These are phyloP conservation scores for Bidens hawaiensis DNA, from an alignment of 140 eudicot species.

Conservation along the genomic window DNA sequence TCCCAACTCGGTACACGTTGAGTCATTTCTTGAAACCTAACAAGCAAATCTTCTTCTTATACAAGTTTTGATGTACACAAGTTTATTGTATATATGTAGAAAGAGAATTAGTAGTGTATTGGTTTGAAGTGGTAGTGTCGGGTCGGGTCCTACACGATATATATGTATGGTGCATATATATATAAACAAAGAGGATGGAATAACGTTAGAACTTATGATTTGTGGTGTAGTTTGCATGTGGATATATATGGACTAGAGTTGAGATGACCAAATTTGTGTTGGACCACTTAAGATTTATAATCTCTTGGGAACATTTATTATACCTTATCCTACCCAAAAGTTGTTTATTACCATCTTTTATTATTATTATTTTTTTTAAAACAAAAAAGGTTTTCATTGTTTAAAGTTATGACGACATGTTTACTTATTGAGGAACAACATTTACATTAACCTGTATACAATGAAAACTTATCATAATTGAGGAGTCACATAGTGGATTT, in stretches of 20 bases:
- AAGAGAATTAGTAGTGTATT: not conserved
- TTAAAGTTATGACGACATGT: too few relatives aligned
- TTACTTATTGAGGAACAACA: too few relatives aligned
- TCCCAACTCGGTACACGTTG: slow-evolving; percentile 80
- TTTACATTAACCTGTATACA: too few relatives aligned
- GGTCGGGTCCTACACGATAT: slow-evolving; percentile 9
- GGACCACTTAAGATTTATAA: slow-evolving; percentile 18
- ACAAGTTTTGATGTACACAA: not conserved
- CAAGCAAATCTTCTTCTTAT: not conserved
- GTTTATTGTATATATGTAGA: not conserved
- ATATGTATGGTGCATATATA: slow-evolving; percentile 17
- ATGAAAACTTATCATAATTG: too few relatives aligned
- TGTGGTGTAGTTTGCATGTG: slow-evolving; percentile 35
- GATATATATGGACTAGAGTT: slow-evolving; percentile 26
- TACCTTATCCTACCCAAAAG: slow-evolving; percentile 14
- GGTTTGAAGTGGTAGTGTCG: too few relatives aligned
- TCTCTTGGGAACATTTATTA: slow-evolving; percentile 9
- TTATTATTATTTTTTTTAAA: not conserved
- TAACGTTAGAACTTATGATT: not conserved
- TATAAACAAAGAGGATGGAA: slow-evolving; percentile 10
- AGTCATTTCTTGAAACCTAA: slow-evolving; percentile 31
- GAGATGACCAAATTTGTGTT: not conserved
- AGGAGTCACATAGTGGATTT: too few relatives aligned
- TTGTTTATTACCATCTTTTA: not conserved
- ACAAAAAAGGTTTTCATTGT: not conserved